Percentiles rank a stretch among this genome's conserved stretches.
These are phyloP conservation scores for Boletus speciosus DNA, from an alignment of 768 basidiomycete species.

Conservation along the genomic window DNA sequence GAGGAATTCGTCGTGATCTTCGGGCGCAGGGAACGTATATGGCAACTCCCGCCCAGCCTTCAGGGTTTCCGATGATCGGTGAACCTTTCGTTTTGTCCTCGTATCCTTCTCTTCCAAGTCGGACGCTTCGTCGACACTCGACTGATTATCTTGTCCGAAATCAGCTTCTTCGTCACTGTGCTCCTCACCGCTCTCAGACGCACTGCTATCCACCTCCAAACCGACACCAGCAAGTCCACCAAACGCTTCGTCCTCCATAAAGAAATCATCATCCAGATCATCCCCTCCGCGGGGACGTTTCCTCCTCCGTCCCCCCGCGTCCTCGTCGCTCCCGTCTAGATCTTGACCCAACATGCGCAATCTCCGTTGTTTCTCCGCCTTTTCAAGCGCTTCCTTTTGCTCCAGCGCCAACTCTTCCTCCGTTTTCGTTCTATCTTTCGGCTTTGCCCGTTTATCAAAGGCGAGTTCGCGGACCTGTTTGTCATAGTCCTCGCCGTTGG, in stretches of 20 bases:
- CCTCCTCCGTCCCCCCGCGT: slow-evolving; percentile 34
- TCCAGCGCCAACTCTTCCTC: slow-evolving; percentile 92
- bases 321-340: slow-evolving; percentile 61
- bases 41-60: slow-evolving; percentile 65
- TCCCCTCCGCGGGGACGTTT: slow-evolving; percentile 72
- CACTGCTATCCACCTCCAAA: slow-evolving; percentile 41
- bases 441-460: slow-evolving; percentile 89
- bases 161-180: slow-evolving; percentile 32
- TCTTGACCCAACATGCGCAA: slow-evolving; percentile 85
- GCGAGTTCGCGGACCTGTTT: slow-evolving; percentile 88
- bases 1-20: slow-evolving; percentile 85
- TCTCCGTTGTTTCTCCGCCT: slow-evolving; percentile 73
- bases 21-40: slow-evolving; percentile 88
- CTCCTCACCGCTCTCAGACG: slow-evolving; percentile 33
- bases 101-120: slow-evolving; percentile 36
- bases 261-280: slow-evolving; percentile 88
- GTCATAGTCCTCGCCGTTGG: slow-evolving; percentile 61
- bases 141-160: slow-evolving; percentile 34
- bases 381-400: slow-evolving; percentile 81
- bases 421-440: slow-evolving; percentile 93
- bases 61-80: slow-evolving; percentile 30
- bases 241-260: slow-evolving; percentile 34
- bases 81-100: slow-evolving; percentile 31
- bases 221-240: slow-evolving; percentile 34
- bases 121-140: slow-evolving; percentile 37